Percentiles rank a stretch among this genome's conserved stretches.
Conservation (phyloP, 441 rosid genomes). For the Cnidoscolus chayamansa region DNA sequence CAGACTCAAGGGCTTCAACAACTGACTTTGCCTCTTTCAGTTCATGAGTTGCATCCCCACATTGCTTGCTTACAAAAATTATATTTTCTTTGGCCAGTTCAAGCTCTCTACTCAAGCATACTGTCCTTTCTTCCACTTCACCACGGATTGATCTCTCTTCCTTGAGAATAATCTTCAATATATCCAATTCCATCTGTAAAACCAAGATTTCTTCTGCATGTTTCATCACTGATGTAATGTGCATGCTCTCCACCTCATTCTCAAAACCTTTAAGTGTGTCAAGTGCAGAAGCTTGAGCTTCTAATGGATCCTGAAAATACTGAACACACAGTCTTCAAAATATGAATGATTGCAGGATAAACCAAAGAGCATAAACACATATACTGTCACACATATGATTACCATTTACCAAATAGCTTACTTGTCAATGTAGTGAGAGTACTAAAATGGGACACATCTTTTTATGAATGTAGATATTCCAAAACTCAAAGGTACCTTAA, state of each 20-base stretch:
- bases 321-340: neutral
- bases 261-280: slow-evolving; percentile 23
- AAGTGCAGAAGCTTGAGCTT: slow-evolving; percentile 21
- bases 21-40: slow-evolving; percentile 65
- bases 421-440: neutral
- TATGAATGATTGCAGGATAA: neutral
- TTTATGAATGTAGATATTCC: slow-evolving; percentile 5
- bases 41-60: slow-evolving; percentile 43
- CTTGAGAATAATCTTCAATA: slow-evolving; percentile 69
- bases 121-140: slow-evolving; percentile 47
- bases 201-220: slow-evolving; percentile 64
- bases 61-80: slow-evolving; percentile 41
- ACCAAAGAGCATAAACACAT: neutral
- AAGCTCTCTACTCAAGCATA: slow-evolving; percentile 51
- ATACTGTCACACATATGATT: slow-evolving; percentile 1
- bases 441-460: neutral
- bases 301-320: slow-evolving; percentile 43
- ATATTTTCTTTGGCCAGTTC: slow-evolving; percentile 49
- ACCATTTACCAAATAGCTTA: neutral
- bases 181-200: slow-evolving; percentile 88
- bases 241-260: slow-evolving; percentile 31
- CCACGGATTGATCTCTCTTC: slow-evolving; percentile 66
- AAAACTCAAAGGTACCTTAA: slow-evolving; percentile 43
- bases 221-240: slow-evolving; percentile 38
- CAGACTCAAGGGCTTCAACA: slow-evolving; percentile 83